Evolutionary conservation across 1,139 yeast genomes (phyloP), one percentile per base, ranked within the genome.

Genomic region (Scheffersomyces quercinus): DNA sequence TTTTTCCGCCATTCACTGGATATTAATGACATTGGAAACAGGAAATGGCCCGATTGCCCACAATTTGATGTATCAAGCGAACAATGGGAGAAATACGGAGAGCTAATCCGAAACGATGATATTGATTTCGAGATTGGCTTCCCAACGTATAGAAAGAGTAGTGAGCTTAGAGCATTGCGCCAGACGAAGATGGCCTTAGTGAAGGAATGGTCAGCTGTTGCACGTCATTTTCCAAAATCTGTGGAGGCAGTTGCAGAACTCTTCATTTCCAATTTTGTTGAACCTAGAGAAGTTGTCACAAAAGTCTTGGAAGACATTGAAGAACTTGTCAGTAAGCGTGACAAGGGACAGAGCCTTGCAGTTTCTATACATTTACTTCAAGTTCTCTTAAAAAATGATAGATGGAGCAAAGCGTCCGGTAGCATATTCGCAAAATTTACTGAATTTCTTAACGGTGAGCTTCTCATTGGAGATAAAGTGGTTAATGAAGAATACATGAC

Each of bases 201-300:
- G 36, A 76, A 73, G 28, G 67, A 74, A 32, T 73, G 84, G 67
- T 64, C 85, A 29, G 61, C 67, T 26, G 59, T 84, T 9, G 70
- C 79, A 5, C 77, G 77, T 39, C 45, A 62, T 3, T 81, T 72
- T 53, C 84, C 88, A 1, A 75, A 76, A 38, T 60, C 77, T 8
- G 75, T 77, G 4, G 65, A 65, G 29, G 64, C 75, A 1, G 68
- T 85, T 34, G 72, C 87, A 2, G 79, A 75, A 32, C 66, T 83
- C 41, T 60, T 83, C 40, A 39, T 35, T 7, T 32, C 47, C 2
- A 41, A 47, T 3, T 32, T 35, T 24, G 26, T 44, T 3, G 49
- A 52, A 30, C 38, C 46, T 14, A 37, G 46, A 8, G 42, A 43
- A 7, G 44, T 54, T 4, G 50, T 49, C 2, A 33, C 29, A 2